These are phyloP conservation scores for Suillus sp. DNA, from an alignment of 768 basidiomycete species.

Conservation along the genomic window DNA sequence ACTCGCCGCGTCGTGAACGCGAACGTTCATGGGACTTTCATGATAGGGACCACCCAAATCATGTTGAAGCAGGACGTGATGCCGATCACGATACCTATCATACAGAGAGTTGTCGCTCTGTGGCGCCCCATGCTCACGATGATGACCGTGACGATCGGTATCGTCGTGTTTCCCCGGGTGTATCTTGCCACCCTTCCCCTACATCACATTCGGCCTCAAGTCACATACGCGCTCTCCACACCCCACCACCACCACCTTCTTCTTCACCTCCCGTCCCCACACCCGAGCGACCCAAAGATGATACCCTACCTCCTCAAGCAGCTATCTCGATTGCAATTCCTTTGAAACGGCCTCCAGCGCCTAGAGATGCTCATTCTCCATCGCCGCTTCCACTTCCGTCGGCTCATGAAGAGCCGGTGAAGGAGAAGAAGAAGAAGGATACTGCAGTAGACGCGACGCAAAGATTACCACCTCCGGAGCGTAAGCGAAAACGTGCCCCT, in stretches of 20 bases:
- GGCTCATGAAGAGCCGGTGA: slow-evolving; percentile 31
- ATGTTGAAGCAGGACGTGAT: slow-evolving; percentile 14
- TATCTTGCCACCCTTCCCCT: slow-evolving; percentile 20
- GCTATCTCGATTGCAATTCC: slow-evolving; percentile 43
- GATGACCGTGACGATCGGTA: slow-evolving; percentile 20
- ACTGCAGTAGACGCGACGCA: slow-evolving; percentile 10
- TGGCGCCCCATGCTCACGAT: slow-evolving; percentile 15
- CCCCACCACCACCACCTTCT: slow-evolving; percentile 28
- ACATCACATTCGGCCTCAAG: slow-evolving; percentile 14
- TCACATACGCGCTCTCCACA: slow-evolving; percentile 4
- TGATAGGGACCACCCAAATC: slow-evolving; percentile 12
- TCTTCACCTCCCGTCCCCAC: slow-evolving; percentile 41
- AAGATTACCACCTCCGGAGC: slow-evolving; percentile 6
- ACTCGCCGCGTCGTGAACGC: slow-evolving; percentile 18
- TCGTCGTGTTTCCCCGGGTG: slow-evolving; percentile 23
- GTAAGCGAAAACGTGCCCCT: slow-evolving; percentile 42
- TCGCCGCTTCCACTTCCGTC: slow-evolving; percentile 37
- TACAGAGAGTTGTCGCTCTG: slow-evolving; percentile 12
- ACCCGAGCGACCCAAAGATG: slow-evolving; percentile 35
- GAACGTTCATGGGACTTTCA: slow-evolving; percentile 21
- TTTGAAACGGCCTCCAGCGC: slow-evolving; percentile 49
- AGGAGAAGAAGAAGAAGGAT: slow-evolving; percentile 30
- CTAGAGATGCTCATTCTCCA: slow-evolving; percentile 49
- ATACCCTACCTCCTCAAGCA: slow-evolving; percentile 40
- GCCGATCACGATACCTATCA: slow-evolving; percentile 12